Base-by-base conservation (phyloP, 768 basidiomycete species). In the Russula earlei region DNA sequence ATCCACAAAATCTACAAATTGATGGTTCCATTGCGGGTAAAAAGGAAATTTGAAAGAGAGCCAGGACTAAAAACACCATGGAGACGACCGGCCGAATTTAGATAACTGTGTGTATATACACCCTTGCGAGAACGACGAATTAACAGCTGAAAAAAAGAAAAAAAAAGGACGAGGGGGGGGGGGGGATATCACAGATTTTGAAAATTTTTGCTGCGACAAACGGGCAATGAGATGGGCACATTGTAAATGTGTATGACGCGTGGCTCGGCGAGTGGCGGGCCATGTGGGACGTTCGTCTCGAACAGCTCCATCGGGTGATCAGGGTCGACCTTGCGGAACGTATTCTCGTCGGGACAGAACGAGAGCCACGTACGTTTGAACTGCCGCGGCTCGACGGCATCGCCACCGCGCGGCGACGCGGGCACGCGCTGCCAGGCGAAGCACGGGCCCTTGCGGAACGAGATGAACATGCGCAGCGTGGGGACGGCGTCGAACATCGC, bases 391-490 rank as follows among this genome's bases (percentile, higher is more conserved):
- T 5, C 3, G 29, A 5, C 3, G 3, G 29, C 29, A 7, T 31
- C 5, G 7, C 7, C 29, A 10, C 10, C 29, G 3, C 10, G 29
- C 29, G 29, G 10, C 29, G 29, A 31, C 12, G 20, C 4, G 4
- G 57, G 52, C 2, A 29, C 45, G 20, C 50, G 55, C 0, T 44
- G 56, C 59, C 59, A 60, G 7, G 51, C 49, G 19, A 52, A 24
- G 38, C 55, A 52, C 2, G 50, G 33, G 41, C 50, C 50, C 24
- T 52, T 57, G 38, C 56, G 56, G 27, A 44, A 58, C 3, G 59
- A 60, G 46, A 58, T 49, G 20, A 60, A 60, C 55, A 52, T 52
- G 22, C 45, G 49, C 49, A 60, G n/a, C 8, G 59, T 24, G 38
- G 56, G 55, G 0, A 60, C 55, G 8, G 56, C 59, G 1, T 47